phyloP scores from a whole-genome alignment of 2,329 filamentous ascomycete genomes.

The Elsinoe fawcettii region DNA sequence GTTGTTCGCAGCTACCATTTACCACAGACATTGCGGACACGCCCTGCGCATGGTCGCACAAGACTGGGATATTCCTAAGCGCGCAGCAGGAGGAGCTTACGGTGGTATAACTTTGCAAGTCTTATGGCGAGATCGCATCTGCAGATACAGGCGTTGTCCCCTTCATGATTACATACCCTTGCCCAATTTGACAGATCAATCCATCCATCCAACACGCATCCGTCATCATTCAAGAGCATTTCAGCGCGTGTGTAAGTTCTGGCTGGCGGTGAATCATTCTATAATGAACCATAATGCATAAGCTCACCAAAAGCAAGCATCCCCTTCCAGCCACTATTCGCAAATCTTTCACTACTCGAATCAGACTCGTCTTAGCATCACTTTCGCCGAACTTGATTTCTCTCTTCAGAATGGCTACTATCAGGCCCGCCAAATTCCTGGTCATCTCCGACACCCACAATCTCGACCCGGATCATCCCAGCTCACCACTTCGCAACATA shows the following conservation, averaged over 20 bases:
- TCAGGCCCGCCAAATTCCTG: neutral
- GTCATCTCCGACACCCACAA: neutral
- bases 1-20: neutral
- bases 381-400: no score
- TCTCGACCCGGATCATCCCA: neutral
- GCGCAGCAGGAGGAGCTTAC: neutral
- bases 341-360: no score
- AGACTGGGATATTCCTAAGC: neutral
- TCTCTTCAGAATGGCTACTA: no score
- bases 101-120: neutral
- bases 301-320: no score
- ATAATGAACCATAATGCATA: no score
- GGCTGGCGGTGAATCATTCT: no score
- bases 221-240: neutral
- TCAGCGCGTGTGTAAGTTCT: no score
- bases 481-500: neutral
- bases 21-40: no score
- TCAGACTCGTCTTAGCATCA: no score
- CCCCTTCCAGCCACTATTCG: no score
- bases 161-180: slow-evolving; percentile 10
- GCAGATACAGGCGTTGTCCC: slow-evolving; percentile 1
- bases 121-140: slow-evolving; percentile 1
- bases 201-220: neutral
- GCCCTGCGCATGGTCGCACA: no score
- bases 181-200: neutral